phyloP scores from a whole-genome alignment of 805 yeast genomes.

The Cephaloascus fragrans region DNA sequence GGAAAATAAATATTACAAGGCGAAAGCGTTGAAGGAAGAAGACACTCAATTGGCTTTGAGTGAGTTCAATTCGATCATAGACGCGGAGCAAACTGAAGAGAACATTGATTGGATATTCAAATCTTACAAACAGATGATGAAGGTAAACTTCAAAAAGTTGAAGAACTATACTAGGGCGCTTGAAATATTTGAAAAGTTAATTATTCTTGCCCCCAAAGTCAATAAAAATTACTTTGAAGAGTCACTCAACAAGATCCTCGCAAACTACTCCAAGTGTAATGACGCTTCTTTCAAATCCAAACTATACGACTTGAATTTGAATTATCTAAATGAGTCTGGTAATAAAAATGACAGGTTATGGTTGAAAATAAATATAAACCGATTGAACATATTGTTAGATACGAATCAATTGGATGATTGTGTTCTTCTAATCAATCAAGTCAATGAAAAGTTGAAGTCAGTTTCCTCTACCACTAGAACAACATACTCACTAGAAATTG shows the following conservation, averaged over 20 bases:
- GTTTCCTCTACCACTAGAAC: slow-evolving; percentile 35
- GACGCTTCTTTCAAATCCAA: slow-evolving; percentile 17
- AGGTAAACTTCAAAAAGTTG: slow-evolving; percentile 17
- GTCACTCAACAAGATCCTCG: slow-evolving; percentile 23
- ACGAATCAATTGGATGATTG: slow-evolving; percentile 6
- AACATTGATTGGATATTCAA: slow-evolving; percentile 24
- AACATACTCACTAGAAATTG: slow-evolving; percentile 47
- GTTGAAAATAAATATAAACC: slow-evolving; percentile 37
- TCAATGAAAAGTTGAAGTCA: slow-evolving; percentile 25
- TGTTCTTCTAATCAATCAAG: slow-evolving; percentile 22
- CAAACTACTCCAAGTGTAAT: slow-evolving; percentile 18
- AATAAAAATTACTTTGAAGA: slow-evolving; percentile 28
- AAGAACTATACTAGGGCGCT: slow-evolving; percentile 13
- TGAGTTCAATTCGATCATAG: slow-evolving; percentile 8
- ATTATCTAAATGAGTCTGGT: slow-evolving; percentile 11
- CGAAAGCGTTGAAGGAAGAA: slow-evolving; percentile 27
- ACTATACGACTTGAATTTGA: slow-evolving; percentile 21
- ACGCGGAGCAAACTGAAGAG: slow-evolving; percentile 6
- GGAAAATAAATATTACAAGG: slow-evolving; percentile 24
- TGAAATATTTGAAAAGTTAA: slow-evolving; percentile 11
- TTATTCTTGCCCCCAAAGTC: slow-evolving; percentile 14
- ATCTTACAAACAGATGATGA: slow-evolving; percentile 29
- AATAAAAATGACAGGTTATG: slow-evolving; percentile 28
- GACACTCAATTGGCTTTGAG: slow-evolving; percentile 14
- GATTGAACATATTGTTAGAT: slow-evolving; percentile 25